Conservation (phyloP, 2,329 filamentous ascomycete genomes). For the Cladophialophora chaetospira region DNA sequence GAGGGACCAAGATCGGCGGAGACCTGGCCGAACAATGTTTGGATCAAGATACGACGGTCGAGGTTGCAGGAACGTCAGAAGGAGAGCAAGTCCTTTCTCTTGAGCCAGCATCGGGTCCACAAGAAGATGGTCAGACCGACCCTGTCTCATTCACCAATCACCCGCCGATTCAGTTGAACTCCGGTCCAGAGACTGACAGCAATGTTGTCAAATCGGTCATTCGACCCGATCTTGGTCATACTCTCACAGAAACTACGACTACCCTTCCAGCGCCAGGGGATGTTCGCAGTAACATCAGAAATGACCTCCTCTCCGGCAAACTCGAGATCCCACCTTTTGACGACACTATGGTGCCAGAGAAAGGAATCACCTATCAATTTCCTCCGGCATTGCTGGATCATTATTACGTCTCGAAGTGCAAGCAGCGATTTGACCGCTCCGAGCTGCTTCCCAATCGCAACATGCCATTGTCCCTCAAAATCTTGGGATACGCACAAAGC, state of each 20-base stretch:
- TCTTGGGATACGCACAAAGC: slow-evolving; percentile 25
- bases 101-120: neutral
- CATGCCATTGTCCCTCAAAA: slow-evolving; percentile 22
- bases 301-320: slow-evolving; percentile 9
- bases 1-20: neutral
- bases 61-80: neutral
- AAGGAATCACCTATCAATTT: neutral
- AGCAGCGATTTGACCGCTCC: slow-evolving; percentile 10
- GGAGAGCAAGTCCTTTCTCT: neutral
- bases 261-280: neutral
- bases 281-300: slow-evolving; percentile 1
- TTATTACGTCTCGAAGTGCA: neutral
- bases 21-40: neutral
- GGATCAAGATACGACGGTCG: neutral
- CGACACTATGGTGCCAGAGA: neutral
- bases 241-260: neutral
- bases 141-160: neutral
- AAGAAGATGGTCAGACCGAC: neutral
- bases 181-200: neutral
- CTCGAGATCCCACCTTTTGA: slow-evolving; percentile 13
- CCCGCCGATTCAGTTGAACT: neutral
- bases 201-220: neutral
- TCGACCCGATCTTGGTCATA: neutral
- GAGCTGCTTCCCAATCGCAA: slow-evolving; percentile 19
- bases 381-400: slow-evolving; percentile 3